Evolutionary conservation across 83 land plant genomes (phyloP).

Genomic region (Thuja plicata): DNA sequence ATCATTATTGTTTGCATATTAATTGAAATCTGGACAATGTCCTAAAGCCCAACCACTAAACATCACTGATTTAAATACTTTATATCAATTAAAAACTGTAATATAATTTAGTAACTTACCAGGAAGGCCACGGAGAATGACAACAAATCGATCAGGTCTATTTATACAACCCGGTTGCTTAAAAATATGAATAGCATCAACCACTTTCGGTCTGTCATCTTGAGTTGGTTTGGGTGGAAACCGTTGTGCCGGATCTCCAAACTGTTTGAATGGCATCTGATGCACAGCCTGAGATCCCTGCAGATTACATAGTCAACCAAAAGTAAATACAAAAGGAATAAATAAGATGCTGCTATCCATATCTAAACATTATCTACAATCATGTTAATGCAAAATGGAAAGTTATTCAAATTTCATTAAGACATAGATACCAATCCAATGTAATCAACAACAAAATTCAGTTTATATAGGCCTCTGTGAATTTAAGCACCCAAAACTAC

Average conservation of each 20-base stretch:
- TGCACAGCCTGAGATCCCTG: constrained; percentile 16
- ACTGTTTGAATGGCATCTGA: constrained; percentile 9
- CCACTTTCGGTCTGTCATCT: constrained; percentile 43
- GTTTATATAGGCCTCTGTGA: not conserved
- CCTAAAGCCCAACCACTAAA: not conserved
- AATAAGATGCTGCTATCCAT: not conserved
- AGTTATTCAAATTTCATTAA: not conserved
- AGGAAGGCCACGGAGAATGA: constrained; percentile 90
- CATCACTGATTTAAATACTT: not conserved
- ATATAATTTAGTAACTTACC: constrained; percentile 28
- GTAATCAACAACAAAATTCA: not conserved
- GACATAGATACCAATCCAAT: not conserved
- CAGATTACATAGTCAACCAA: not conserved
- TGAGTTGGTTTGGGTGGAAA: constrained; percentile 16
- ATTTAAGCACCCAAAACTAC: not conserved
- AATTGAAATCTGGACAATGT: not conserved
- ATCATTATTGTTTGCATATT: not conserved
- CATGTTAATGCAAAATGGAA: not conserved
- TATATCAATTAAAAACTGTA: not conserved
- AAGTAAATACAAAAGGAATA: not conserved
- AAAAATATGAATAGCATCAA: constrained; percentile 67
- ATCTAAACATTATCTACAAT: not conserved
- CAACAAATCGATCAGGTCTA: constrained; percentile 79
- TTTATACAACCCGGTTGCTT: constrained; percentile 61
- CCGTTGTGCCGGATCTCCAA: constrained; percentile 5